Conservation (phyloP, 108 stramenopile genomes). For the Skeletonema costatum region DNA sequence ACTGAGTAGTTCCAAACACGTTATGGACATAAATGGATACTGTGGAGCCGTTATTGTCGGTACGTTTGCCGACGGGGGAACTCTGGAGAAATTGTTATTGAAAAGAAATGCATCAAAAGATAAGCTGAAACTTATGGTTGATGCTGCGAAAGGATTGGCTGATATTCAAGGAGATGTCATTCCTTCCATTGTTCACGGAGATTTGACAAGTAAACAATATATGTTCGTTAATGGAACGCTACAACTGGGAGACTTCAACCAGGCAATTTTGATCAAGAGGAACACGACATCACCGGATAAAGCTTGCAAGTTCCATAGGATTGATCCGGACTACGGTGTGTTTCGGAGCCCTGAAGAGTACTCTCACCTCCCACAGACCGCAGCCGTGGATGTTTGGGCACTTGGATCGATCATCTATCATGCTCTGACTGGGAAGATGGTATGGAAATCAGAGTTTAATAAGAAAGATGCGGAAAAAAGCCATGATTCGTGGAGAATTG, state of each 20-base stretch:
- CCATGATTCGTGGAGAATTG: slow-evolving; percentile 6
- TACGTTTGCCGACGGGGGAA: slow-evolving; percentile 14
- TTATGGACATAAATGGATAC: slow-evolving; percentile 11
- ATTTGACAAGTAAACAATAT: slow-evolving; percentile 31
- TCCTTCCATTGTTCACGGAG: slow-evolving; percentile 24
- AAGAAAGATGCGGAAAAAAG: slow-evolving; percentile 13
- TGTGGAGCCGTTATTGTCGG: slow-evolving; percentile 19
- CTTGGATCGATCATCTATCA: slow-evolving; percentile 23
- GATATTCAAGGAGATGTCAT: slow-evolving; percentile 9
- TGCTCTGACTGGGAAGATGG: slow-evolving; percentile 28
- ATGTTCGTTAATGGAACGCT: slow-evolving; percentile 6
- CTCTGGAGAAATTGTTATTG: not conserved
- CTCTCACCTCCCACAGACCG: slow-evolving; percentile 6
- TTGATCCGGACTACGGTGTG: not conserved
- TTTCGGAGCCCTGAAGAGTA: slow-evolving; percentile 36
- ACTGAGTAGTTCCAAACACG: slow-evolving; percentile 13
- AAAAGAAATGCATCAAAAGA: slow-evolving; percentile 6
- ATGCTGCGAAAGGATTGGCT: slow-evolving; percentile 23
- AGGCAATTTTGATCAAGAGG: slow-evolving; percentile 10
- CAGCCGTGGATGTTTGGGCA: slow-evolving; percentile 22
- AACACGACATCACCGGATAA: slow-evolving; percentile 9
- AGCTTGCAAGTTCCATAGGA: slow-evolving; percentile 12
- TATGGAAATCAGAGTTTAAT: slow-evolving; percentile 7
- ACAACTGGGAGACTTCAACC: slow-evolving; percentile 25
- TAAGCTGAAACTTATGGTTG: slow-evolving; percentile 12